Base-by-base conservation (phyloP, 768 basidiomycete genomes). In the Tylopilus vinaceipallidus region DNA sequence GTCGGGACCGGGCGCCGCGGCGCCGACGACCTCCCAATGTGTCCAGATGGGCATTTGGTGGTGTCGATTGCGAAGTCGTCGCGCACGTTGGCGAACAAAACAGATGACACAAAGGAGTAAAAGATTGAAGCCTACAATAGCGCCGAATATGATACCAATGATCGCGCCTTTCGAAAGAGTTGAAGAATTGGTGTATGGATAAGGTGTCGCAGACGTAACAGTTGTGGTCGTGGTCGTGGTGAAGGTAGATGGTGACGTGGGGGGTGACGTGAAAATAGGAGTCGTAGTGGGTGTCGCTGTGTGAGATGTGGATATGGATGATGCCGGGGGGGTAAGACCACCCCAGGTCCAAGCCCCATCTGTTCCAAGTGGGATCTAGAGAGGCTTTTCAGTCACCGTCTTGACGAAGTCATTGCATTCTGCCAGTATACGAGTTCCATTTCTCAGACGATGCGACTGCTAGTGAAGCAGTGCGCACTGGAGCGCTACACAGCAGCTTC, bases 321-420 rank as follows among this genome's bases (percentile, higher is more conserved):
- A 67, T 8, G 79, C 70, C n/a, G 88, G 86, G 27, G 82, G 70
- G 30, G 85, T 80, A n/a, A 80, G 71, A 30, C 89, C 89, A 56
- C 89, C 90, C 58, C 79, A 92, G 12, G 79, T 81, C 78, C 83
- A 92, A 10, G 80, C 73, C 27, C 73, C 72, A 48, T 74, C 59
- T 3, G 82, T 69, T 38, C 81, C 84, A 26, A 92, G 72, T 26
- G 90, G 90, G 57, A 92, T 89, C 88, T 91, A 47, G 7, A 49
- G 42, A 29, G 20, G 9, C 9, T 35, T 22, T 35, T 65, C 47
- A 65, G 56, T 32, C 42, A 54, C 29, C 20, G 24, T 39, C 39
- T 6, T 10, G 38, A 49, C 49, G 26, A 52, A 47, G 23, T 48
- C 50, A 48, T 53, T 50, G 16, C 52, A 54, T 49, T 53, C 47